Evolutionary conservation across 768 basidiomycete species (phyloP).

Genomic region (Lyophyllum decastes): DNA sequence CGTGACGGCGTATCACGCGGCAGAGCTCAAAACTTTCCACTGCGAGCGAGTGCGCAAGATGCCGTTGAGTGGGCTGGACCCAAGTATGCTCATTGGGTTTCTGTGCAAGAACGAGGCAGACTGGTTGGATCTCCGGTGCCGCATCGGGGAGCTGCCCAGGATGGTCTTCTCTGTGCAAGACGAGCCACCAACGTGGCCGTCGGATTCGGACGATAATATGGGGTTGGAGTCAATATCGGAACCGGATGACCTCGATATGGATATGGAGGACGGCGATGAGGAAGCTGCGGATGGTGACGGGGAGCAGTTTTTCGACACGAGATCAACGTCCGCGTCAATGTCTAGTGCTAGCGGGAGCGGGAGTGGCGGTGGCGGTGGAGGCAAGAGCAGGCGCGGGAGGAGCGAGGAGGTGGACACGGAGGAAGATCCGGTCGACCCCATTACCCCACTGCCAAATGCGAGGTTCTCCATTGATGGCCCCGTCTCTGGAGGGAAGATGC

Average conservation of each 20-base stretch:
- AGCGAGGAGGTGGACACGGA: slow-evolving; percentile 68
- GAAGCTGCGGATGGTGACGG: slow-evolving; percentile 22
- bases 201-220: slow-evolving; percentile 69
- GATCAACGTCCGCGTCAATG: slow-evolving; percentile 37
- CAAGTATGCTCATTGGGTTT: slow-evolving; percentile 97
- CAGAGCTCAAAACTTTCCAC: slow-evolving; percentile 88
- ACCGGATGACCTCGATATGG: slow-evolving; percentile 55
- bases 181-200: slow-evolving; percentile 69
- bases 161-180: slow-evolving; percentile 86
- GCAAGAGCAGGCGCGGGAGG: slow-evolving; percentile 34
- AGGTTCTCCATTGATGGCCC: slow-evolving; percentile 35
- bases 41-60: slow-evolving; percentile 97
- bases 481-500: slow-evolving; percentile 28
- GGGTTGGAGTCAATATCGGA: slow-evolving; percentile 85
- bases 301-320: slow-evolving; percentile 55
- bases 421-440: slow-evolving; percentile 69
- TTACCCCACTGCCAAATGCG: slow-evolving; percentile 62
- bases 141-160: slow-evolving; percentile 69
- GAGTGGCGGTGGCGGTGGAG: slow-evolving; percentile 25
- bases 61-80: slow-evolving; percentile 87
- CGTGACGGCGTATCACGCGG: slow-evolving; percentile 66
- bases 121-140: slow-evolving; percentile 77
- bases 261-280: too few relatives aligned
- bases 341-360: slow-evolving; percentile 41
- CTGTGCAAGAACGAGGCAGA: slow-evolving; percentile 81